These are phyloP conservation scores for Diaporthe amygdali DNA, from an alignment of 2,329 filamentous ascomycete genomes.

Conservation along the genomic window DNA sequence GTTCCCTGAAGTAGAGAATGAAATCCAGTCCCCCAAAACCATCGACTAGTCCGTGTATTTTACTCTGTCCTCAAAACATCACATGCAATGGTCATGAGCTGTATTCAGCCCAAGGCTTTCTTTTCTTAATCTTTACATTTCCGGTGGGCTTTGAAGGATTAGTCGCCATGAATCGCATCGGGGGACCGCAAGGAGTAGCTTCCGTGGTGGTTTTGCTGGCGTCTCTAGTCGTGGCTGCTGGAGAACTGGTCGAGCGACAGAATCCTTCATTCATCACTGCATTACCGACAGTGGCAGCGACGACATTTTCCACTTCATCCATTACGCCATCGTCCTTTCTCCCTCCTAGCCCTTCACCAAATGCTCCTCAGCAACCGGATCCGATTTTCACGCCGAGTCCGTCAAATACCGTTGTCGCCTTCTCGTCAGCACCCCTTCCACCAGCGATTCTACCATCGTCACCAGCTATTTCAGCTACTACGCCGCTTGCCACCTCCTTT, in stretches of 20 bases:
- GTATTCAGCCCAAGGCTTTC: background rate
- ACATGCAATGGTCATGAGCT: background rate
- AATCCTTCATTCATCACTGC: constrained; percentile 16
- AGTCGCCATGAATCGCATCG: background rate
- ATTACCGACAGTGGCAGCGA: constrained; percentile 7
- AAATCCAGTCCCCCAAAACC: background rate
- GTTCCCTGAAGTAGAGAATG: background rate
- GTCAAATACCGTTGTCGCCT: background rate
- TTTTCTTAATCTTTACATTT: background rate
- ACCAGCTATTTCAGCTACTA: background rate
- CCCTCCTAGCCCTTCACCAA: background rate
- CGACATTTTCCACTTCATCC: background rate
- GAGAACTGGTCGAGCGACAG: background rate
- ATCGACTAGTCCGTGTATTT: background rate
- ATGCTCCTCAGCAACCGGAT: background rate
- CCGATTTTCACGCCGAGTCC: background rate
- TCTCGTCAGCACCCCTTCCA: background rate
- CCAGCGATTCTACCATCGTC: background rate
- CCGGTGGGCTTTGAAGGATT: background rate
- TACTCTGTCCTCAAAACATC: background rate
- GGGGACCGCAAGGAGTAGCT: background rate
- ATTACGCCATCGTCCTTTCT: background rate
- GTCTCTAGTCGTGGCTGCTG: background rate
- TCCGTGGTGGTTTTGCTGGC: background rate
- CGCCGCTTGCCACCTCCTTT: background rate